Conservation (phyloP, 495 filamentous ascomycete genomes). For the Talaromyces wortmannii region DNA sequence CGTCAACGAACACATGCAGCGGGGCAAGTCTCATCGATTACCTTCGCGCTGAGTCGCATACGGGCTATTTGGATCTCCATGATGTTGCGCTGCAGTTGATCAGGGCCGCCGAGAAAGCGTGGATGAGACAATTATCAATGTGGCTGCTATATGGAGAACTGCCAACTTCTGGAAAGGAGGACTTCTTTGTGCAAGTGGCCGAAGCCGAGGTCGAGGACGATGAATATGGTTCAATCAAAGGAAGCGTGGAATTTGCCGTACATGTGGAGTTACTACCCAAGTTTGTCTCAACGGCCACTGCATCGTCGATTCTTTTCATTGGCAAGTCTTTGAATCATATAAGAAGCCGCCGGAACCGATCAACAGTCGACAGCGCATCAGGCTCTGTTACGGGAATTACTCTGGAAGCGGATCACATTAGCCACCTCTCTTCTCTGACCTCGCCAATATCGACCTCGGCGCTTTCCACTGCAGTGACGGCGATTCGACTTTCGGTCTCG, state of each 20-base stretch:
- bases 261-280: conserved; percentile 56
- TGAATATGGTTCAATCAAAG: conserved; percentile 16
- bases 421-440: conserved; percentile 58
- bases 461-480: conserved; percentile 62
- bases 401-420: conserved; percentile 66
- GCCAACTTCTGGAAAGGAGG: conserved; percentile 61
- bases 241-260: conserved; percentile 44
- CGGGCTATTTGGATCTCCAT: conserved; percentile 85
- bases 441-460: conserved; percentile 66
- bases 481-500: conserved; percentile 74
- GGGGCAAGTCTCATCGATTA: conserved; percentile 71
- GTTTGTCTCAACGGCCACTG: conserved; percentile 70
- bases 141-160: conserved; percentile 87
- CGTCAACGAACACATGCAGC: conserved; percentile 24
- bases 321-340: conserved; percentile 84
- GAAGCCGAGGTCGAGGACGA: conserved; percentile 29
- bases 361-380: conserved; percentile 20
- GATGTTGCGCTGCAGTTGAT: conserved; percentile 62
- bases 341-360: conserved; percentile 38
- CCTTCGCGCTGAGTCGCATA: conserved; percentile 65
- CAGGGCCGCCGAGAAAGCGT: conserved; percentile 76
- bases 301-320: conserved; percentile 81
- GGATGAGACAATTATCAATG: conserved; percentile 81
- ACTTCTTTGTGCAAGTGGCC: conserved; percentile 69
- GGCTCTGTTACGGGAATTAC: conserved; percentile 50